Base-by-base conservation (phyloP, 345 rosid genomes). In the Gossypium rotundifolium region DNA sequence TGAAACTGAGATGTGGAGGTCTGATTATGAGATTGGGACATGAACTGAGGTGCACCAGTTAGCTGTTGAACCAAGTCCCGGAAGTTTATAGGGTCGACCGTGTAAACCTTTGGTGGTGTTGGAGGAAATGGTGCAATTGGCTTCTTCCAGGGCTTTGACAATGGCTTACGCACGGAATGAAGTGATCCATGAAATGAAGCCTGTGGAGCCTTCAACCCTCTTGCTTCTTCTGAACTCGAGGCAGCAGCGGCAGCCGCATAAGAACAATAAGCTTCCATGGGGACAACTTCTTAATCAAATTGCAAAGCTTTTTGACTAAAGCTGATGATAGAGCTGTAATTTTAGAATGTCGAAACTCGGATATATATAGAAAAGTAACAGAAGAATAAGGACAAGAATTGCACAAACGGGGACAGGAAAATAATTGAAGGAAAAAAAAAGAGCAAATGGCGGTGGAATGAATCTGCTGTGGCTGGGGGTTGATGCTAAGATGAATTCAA, bases 41-140 rank as follows among this genome's bases (percentile, higher is more conserved):
- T 74, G 17, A 22, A 25, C 16, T 84, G 80, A 1, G 87, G 75
- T 62, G 91, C 83, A 55, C 93, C 91, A 2, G 98, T 94, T 57
- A 94, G 92, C 84, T 81, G 83, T 80, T 92, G 97, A 65, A 94
- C 98, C 84, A 94, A 86, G 57, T 87, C 92, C 75, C 89, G 77
- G 87, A 94, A 94, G 80, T 94, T 83, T 4, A 83, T 70, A 52
- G 96, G 86, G 18, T 92, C 92, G 7, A 94, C 98, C 77, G 77
- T 81, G 90, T 94, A 94, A 13, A 94, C 88, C 63, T 81, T 86
- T 0, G 96, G 87, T 16, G 87, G 86, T 59, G 78, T 85, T 10
- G 94, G 90, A 25, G 91, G 89, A 72, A 84, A 70, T 13, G 90
- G 93, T 7, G 90, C 90, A 33, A 88, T 81, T 1, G 88, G 91